Percentiles rank a stretch among this genome's conserved stretches.
Conservation (phyloP, 179 eudicot species). For the Silene noctiflora region DNA sequence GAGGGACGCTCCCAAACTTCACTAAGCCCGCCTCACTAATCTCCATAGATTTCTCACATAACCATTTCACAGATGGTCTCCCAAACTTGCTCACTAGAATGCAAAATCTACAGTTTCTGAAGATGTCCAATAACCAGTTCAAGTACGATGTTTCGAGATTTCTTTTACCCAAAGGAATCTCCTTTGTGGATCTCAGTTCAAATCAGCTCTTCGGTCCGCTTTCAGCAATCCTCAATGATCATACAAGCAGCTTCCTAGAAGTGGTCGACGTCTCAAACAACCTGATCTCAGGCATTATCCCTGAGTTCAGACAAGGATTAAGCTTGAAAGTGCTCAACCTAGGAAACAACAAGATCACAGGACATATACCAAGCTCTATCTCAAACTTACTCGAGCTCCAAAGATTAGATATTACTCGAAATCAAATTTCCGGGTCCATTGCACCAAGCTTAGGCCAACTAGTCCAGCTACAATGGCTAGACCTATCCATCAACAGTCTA, state of each 20-base stretch:
- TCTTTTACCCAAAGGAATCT: conserved; percentile 51
- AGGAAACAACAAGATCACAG: conserved; percentile 57
- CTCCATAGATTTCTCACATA: conserved; percentile 69
- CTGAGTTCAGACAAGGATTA: conserved; percentile 48
- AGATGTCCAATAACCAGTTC: conserved; percentile 61
- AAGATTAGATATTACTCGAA: conserved; percentile 54
- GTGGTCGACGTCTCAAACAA: conserved; percentile 53
- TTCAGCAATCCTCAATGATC: conserved; percentile 42
- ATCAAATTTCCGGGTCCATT: conserved; percentile 57
- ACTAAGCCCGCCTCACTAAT: conserved; percentile 47
- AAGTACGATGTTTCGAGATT: conserved; percentile 44
- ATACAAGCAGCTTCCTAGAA: conserved; percentile 53
- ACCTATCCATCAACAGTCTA: conserved; percentile 59
- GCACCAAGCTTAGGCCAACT: conserved; percentile 58
- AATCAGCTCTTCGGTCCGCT: conserved; percentile 60
- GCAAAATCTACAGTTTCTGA: conserved; percentile 50
- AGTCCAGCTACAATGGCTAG: conserved; percentile 65
- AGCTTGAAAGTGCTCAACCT: conserved; percentile 52
- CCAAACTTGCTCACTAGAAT: conserved; percentile 42
- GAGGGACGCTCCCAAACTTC: conserved; percentile 62
- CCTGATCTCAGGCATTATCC: conserved; percentile 57
- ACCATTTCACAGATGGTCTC: conserved; percentile 51
- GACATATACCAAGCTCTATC: conserved; percentile 63
- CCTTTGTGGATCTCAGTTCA: conserved; percentile 52
- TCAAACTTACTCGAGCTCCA: conserved; percentile 55